phyloP scores from a whole-genome alignment of 768 basidiomycete species.

The Mrakia frigida region DNA sequence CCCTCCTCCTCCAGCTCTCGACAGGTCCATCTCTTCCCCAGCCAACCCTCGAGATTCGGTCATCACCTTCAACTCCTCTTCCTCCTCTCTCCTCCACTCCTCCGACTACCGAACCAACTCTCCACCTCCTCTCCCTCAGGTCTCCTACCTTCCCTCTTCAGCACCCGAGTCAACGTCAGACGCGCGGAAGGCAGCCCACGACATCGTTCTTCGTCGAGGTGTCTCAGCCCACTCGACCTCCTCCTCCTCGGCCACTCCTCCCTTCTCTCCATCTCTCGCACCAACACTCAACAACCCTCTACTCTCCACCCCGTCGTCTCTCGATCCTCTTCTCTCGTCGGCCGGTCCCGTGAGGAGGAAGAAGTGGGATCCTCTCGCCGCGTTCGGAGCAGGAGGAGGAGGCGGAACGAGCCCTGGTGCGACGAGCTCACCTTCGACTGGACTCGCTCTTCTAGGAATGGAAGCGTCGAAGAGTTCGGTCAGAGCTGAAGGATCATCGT shows the following conservation, averaged over 20 bases:
- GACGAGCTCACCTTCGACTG: neutral
- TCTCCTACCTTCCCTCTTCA: neutral
- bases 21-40: neutral
- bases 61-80: constrained; percentile 1
- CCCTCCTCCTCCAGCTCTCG: constrained; percentile 7
- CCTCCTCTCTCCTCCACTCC: neutral
- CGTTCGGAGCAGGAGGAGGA: constrained; percentile 3
- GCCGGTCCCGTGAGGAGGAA: neutral
- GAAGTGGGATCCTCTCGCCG: constrained; percentile 19
- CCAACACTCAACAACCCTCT: neutral
- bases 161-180: neutral
- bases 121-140: neutral
- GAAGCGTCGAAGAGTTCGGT: neutral
- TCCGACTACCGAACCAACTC: neutral
- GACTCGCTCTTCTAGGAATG: neutral
- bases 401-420: neutral
- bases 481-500: neutral
- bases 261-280: neutral
- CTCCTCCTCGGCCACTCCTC: neutral
- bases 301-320: neutral
- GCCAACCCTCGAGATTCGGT: neutral
- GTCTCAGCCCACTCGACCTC: neutral
- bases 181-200: constrained; percentile 4
- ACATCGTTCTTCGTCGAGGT: neutral
- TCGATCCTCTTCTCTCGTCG: neutral